A percentile compares a stretch with the other conserved stretches of the same genome.
phyloP scores from a whole-genome alignment of 2,329 filamentous ascomycete species.

The Ophiostoma montium region DNA sequence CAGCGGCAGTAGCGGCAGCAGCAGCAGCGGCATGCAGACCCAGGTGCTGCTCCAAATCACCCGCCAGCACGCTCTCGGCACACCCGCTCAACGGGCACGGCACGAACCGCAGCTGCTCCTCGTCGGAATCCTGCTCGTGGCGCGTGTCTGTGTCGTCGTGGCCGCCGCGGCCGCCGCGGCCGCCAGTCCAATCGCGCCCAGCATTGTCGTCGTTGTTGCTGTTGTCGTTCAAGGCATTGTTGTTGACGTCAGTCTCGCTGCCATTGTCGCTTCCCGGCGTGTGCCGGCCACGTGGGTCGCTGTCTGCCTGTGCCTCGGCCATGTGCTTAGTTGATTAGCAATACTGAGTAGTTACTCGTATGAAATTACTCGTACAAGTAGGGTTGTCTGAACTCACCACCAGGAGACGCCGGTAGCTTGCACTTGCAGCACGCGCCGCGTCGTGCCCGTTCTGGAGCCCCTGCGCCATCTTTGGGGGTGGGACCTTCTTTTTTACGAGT shows the following conservation, averaged over 20 bases:
- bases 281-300: too few species aligned
- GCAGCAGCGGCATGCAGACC: slow-evolving; percentile 36
- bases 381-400: too few species aligned
- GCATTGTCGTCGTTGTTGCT: too few species aligned
- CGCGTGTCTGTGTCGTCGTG: slow-evolving; percentile 10
- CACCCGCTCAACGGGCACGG: slow-evolving; percentile 43
- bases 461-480: not conserved
- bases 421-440: not conserved
- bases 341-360: too few species aligned
- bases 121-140: slow-evolving; percentile 16
- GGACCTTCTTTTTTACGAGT: too few species aligned
- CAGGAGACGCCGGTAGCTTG: too few species aligned
- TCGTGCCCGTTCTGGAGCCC: not conserved
- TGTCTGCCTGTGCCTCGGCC: slow-evolving; percentile 14
- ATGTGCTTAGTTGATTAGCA: slow-evolving; percentile 17
- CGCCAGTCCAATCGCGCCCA: too few species aligned
- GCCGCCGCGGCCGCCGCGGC: not conserved
- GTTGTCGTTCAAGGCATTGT: too few species aligned
- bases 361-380: too few species aligned
- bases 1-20: not conserved
- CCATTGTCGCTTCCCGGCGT: not conserved
- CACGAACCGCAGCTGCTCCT: slow-evolving; percentile 24
- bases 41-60: slow-evolving; percentile 43
- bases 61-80: slow-evolving; percentile 37
- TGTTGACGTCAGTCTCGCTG: not conserved